Evolutionary conservation across 2,329 filamentous ascomycete genomes (phyloP), one percentile per base, ranked within the genome.

Genomic region (Diaporthe sp.): DNA sequence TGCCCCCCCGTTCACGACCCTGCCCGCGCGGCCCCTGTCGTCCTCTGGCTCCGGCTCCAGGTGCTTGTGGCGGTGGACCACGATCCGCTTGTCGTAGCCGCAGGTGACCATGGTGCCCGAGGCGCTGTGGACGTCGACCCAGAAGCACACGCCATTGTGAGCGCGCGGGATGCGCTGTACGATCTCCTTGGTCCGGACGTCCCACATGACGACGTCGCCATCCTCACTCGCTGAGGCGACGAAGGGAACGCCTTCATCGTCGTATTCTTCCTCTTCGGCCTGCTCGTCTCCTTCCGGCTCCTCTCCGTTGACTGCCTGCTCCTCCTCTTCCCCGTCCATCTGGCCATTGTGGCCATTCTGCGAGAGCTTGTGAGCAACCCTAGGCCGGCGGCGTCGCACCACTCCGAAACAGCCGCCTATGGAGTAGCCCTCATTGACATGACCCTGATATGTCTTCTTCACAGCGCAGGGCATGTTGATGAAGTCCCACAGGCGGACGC

Each of bases 391-490:
- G 19, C 79, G 77, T 17, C 79, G 80, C 80, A 84, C 80, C 72
- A 91, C 88, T 17, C 95, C 96, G 81, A 98, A 98, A 55, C 93
- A 93, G 5, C 95, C 95, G 3, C 91, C 91, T n/a, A 98, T 89
- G 78, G 95, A 96, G 84, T 94, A 98, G 77, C 93, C 93, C 73
- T 91, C 89, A 83, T 99, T 99, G 73, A 87, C 86, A 81, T 98
- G 97, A 0, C 97, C 97, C 82, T 98, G 95, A 84, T 98, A 99
- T 19, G 97, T 99, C 88, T 99, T 99, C 81, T 98, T 93, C 79
- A 97, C 97, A 39, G 92, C 92, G 51, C 78, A 80, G 31, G 80
- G 80, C 10, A 96, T 96, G 51, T 95, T 92, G 12, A 98, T 94
- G 82, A 98, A 99, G 83, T 98, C 94, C 97, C 97, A 99, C 31